Base-by-base conservation (phyloP, 768 basidiomycete species). In the Tephrocybe sp. region DNA sequence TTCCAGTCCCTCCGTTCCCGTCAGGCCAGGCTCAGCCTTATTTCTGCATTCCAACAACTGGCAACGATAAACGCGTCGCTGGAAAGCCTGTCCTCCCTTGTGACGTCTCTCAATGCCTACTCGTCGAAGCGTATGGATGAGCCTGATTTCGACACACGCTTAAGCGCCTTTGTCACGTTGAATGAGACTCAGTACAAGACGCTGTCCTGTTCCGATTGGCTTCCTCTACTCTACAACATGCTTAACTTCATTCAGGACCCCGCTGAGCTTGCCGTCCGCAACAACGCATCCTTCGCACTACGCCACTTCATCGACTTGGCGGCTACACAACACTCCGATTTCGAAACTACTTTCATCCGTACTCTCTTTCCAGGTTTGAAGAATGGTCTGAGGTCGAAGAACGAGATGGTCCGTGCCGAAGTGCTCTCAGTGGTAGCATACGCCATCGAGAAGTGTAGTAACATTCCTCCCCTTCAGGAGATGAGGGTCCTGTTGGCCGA, bases 231-330 rank as follows among this genome's bases (percentile, higher is more conserved):
- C 2, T 83, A 90, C 71, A 94, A 92, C 64, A 79, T 86, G 69
- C 72, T 98, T 11, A 79, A 83, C 69, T 92, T 84, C 71, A 80
- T 98, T 40, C 93, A 95, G 62, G 94, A 98, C 63, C 80, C 87
- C 1, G 83, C 85, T 11, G 97, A 98, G 64, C 71, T 98, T 35
- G 85, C 92, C 0, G 79, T 98, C 38, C 79, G 96, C 18, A 89
- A 79, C 47, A 93, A 84, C 58, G 87, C 96, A 0, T 81, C 91
- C 1, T 80, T 78, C 42, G 70, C 86, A 0, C 73, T 98, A 61
- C 83, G 86, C 37, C 82, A 84, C 32, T 95, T 97, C 64, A 70
- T 97, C 44, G 86, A 89, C 47, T 55, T 77, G 9, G 75, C 83
- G 3, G 79, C 74, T 1, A 63, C 66, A 19, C 62, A 68, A 25